phyloP scores from a whole-genome alignment of 139 green algal species.

The Tetradesmus lagerheimii region DNA sequence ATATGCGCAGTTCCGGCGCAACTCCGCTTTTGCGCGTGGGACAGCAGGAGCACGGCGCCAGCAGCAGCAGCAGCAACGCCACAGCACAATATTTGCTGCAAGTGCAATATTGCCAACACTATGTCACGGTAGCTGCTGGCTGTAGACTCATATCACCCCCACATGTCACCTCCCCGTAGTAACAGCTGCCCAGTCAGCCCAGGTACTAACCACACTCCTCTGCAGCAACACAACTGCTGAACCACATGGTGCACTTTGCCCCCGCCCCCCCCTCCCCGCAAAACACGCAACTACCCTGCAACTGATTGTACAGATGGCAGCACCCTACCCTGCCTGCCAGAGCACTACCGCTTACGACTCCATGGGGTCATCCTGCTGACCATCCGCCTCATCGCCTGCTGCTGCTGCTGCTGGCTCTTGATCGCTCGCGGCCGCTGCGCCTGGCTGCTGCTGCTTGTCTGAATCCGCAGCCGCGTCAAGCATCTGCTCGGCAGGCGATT shows the following conservation, averaged over 20 bases:
- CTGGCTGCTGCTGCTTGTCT: neutral
- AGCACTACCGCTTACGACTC: neutral
- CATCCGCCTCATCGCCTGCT: neutral
- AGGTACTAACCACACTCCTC: neutral
- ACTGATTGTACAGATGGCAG: neutral
- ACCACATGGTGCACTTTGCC: neutral
- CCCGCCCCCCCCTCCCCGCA: too few species aligned
- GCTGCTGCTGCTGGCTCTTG: neutral
- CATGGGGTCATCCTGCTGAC: neutral
- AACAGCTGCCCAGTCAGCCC: neutral
- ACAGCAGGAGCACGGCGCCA: too few species aligned
- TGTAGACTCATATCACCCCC: neutral
- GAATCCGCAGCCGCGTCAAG: neutral
- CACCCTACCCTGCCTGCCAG: neutral
- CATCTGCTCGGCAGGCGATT: conserved; percentile 10
- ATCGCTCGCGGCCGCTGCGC: neutral
- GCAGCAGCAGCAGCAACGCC: neutral
- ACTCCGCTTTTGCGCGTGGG: too few species aligned
- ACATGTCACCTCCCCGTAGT: neutral
- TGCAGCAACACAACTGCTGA: neutral
- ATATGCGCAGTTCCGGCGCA: too few species aligned
- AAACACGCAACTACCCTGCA: neutral
- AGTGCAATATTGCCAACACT: neutral
- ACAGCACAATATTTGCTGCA: neutral
- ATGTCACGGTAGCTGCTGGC: neutral